These are phyloP conservation scores for Aaosphaeria pasadenensis DNA, from an alignment of 2,329 filamentous ascomycete genomes.

Conservation along the genomic window DNA sequence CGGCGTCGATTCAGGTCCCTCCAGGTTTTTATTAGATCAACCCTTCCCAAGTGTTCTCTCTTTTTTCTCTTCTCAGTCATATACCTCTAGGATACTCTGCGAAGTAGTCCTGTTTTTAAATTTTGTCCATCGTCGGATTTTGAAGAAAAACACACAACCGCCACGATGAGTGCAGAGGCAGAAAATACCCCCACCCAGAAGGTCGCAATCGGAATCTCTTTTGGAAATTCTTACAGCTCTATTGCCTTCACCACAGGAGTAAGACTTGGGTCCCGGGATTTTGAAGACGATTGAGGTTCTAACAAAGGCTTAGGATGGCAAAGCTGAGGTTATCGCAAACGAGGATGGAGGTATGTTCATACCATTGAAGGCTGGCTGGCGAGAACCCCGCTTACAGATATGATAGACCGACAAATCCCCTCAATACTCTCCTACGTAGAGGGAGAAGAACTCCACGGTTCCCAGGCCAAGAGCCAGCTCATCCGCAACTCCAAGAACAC, in stretches of 20 bases:
- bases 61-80: too few relatives aligned
- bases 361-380: constrained; percentile 3
- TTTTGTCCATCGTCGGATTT: too few relatives aligned
- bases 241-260: constrained; percentile 80
- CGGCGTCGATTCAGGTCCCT: too few relatives aligned
- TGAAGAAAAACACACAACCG: not conserved
- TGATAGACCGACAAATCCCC: constrained; percentile 88
- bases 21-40: too few relatives aligned
- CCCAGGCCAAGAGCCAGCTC: constrained; percentile 91
- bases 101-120: too few relatives aligned
- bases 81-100: too few relatives aligned
- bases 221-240: constrained; percentile 97
- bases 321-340: constrained; percentile 97
- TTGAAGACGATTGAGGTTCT: not conserved
- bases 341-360: constrained; percentile 81
- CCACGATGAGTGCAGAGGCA: constrained; percentile 52
- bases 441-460: constrained; percentile 94
- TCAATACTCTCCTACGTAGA: constrained; percentile 91
- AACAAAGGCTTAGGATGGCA: constrained; percentile 64
- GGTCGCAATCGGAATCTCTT: constrained; percentile 88
- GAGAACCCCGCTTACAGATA: constrained; percentile 2
- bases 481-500: constrained; percentile 92
- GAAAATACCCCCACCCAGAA: constrained; percentile 52
- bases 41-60: too few relatives aligned
- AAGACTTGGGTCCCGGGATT: constrained; percentile 17